A percentile compares a stretch with the other conserved stretches of the same genome.
Evolutionary conservation across 768 basidiomycete species (phyloP).

Genomic region (Tylopilus sp.): DNA sequence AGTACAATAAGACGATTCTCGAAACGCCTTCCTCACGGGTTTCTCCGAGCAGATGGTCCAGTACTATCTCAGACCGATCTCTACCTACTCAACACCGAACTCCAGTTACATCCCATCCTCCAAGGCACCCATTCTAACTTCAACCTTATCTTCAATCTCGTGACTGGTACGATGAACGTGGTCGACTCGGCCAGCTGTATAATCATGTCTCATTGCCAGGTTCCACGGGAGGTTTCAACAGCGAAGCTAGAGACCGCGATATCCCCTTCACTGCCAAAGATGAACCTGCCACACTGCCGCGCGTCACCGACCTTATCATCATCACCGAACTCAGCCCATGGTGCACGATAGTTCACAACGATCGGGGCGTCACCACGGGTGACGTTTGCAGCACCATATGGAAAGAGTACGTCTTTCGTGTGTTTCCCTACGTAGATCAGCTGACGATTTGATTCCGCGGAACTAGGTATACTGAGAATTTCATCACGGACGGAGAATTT

Average conservation of each 20-base stretch:
- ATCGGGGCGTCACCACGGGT: slow-evolving; percentile 68
- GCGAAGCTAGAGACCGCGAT: slow-evolving; percentile 55
- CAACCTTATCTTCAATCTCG: slow-evolving; percentile 70
- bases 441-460: slow-evolving; percentile 9
- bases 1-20: slow-evolving; percentile 10
- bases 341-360: slow-evolving; percentile 74
- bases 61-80: slow-evolving; percentile 78
- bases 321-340: slow-evolving; percentile 67
- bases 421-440: neutral
- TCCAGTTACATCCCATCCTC: slow-evolving; percentile 75
- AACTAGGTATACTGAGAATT: slow-evolving; percentile 63
- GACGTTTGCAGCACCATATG: slow-evolving; percentile 73
- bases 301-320: slow-evolving; percentile 55
- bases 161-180: slow-evolving; percentile 46
- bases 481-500: slow-evolving; percentile 66
- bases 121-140: slow-evolving; percentile 44
- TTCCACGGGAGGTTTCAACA: slow-evolving; percentile 59
- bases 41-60: slow-evolving; percentile 58
- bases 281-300: slow-evolving; percentile 69
- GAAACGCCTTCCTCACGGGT: neutral
- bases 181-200: neutral
- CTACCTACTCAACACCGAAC: slow-evolving; percentile 66
- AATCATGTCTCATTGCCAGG: slow-evolving; percentile 34
- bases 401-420: slow-evolving; percentile 58
- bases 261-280: slow-evolving; percentile 51